These are phyloP conservation scores for Paramecium sexaurelia DNA, from an alignment of 73 alveolate species.

Conservation along the genomic window DNA sequence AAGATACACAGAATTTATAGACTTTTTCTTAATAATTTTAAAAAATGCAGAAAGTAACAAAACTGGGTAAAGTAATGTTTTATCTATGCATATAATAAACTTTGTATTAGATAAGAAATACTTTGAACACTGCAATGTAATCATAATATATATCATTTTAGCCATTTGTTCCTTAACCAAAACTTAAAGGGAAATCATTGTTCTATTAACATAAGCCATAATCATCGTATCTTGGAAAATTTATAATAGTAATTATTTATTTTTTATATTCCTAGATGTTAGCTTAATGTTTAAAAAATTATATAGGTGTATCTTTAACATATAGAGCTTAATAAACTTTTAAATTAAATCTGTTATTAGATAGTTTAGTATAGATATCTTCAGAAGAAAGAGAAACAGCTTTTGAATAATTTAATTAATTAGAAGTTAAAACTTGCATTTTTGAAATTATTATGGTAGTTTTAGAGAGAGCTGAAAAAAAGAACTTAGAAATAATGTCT, in stretches of 20 bases:
- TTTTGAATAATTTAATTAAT: slow-evolving; percentile 20
- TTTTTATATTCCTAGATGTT: not conserved
- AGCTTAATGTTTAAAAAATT: slow-evolving; percentile 31
- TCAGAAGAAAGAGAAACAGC: slow-evolving; percentile 20
- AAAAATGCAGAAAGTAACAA: not conserved
- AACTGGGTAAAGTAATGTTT: not conserved
- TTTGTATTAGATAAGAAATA: not conserved
- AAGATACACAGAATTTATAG: slow-evolving; percentile 39
- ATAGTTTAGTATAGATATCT: not conserved
- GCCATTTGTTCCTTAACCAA: not conserved
- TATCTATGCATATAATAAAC: not conserved
- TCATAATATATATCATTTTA: not conserved
- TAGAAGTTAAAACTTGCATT: slow-evolving; percentile 27
- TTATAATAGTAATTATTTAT: not conserved
- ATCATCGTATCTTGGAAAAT: not conserved
- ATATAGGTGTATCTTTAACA: not conserved
- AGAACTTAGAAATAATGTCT: not conserved
- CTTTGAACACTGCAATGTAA: not conserved
- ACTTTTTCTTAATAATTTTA: not conserved
- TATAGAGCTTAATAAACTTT: slow-evolving; percentile 20
- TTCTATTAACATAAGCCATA: not conserved
- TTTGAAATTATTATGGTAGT: slow-evolving; percentile 17
- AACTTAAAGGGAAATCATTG: not conserved
- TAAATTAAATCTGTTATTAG: not conserved
- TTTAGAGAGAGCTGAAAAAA: slow-evolving; percentile 1